Evolutionary conservation across 2,329 filamentous ascomycete species (phyloP).

Genomic region (Pseudomassariella vexata): DNA sequence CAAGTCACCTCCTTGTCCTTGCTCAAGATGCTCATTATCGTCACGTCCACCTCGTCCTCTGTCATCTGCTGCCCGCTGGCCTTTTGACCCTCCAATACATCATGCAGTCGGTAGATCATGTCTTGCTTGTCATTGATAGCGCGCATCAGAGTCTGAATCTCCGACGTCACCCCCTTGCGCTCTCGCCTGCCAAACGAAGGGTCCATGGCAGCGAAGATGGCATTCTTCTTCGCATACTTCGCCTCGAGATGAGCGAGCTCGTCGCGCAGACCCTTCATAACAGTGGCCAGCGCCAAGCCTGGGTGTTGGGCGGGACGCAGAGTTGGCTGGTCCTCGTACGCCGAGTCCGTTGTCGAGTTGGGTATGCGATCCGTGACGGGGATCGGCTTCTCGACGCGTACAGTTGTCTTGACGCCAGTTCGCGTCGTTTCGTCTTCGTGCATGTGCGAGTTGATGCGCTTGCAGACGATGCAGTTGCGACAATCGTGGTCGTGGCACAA

Average conservation of each 20-base stretch:
- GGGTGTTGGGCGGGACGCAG: slow-evolving; percentile 65
- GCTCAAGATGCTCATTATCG: slow-evolving; percentile 46
- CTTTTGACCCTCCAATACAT: slow-evolving; percentile 78
- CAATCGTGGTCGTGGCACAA: slow-evolving; percentile 48
- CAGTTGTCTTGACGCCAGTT: slow-evolving; percentile 41
- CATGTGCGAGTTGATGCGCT: slow-evolving; percentile 40
- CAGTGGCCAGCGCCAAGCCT: slow-evolving; percentile 67
- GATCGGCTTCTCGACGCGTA: slow-evolving; percentile 58
- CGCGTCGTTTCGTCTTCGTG: slow-evolving; percentile 28
- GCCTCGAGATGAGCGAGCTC: slow-evolving; percentile 73
- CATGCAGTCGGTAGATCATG: slow-evolving; percentile 77
- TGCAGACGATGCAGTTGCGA: slow-evolving; percentile 52
- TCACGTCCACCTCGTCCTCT: slow-evolving; percentile 58
- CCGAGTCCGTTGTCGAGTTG: slow-evolving; percentile 25
- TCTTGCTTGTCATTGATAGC: slow-evolving; percentile 68
- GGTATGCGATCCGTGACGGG: slow-evolving; percentile 59
- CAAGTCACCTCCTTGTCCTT: slow-evolving; percentile 24
- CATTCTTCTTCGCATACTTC: slow-evolving; percentile 56
- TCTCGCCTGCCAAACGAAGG: slow-evolving; percentile 59
- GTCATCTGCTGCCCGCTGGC: slow-evolving; percentile 56
- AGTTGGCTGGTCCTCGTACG: slow-evolving; percentile 49
- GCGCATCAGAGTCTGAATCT: slow-evolving; percentile 56
- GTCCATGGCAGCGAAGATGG: slow-evolving; percentile 61
- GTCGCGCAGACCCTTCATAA: slow-evolving; percentile 76
- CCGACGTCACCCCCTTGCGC: slow-evolving; percentile 53